Conservation (phyloP, 257 asterid species). For the Solanum sejunctum region DNA sequence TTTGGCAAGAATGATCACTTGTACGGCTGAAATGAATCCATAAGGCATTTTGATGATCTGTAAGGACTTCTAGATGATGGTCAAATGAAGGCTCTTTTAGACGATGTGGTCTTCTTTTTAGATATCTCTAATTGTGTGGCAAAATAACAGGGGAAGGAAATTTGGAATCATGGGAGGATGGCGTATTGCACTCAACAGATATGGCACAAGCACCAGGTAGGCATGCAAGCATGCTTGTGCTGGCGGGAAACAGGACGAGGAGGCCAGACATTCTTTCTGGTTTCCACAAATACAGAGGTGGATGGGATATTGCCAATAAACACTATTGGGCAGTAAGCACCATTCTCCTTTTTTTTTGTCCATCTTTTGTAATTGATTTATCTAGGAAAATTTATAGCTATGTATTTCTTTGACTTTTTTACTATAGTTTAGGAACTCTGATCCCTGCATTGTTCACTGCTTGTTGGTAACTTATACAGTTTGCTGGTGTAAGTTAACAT, state of each 20-base stretch:
- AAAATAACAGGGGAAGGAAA: slow-evolving; percentile 45
- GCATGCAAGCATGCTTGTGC: slow-evolving; percentile 39
- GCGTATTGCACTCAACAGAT: slow-evolving; percentile 28
- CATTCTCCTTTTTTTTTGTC: background rate
- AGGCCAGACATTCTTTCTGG: slow-evolving; percentile 71
- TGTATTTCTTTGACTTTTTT: background rate
- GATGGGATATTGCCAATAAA: slow-evolving; percentile 93
- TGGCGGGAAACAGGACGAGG: slow-evolving; percentile 73
- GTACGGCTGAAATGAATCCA: background rate
- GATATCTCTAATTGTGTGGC: background rate
- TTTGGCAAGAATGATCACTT: background rate
- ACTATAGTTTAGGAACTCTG: background rate
- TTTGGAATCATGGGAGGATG: slow-evolving; percentile 64
- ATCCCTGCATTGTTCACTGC: background rate
- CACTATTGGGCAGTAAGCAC: slow-evolving; percentile 88
- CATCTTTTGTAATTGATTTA: background rate
- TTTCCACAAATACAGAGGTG: slow-evolving; percentile 79
- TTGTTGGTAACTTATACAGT: background rate
- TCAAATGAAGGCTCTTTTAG: background rate
- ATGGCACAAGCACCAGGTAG: slow-evolving; percentile 53
- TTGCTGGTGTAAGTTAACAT: background rate
- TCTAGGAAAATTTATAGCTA: background rate
- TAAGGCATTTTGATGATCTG: background rate
- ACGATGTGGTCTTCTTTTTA: background rate
- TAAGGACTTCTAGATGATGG: background rate